These are phyloP conservation scores for Fusarium graminum DNA, from an alignment of 2,329 filamentous ascomycete genomes.

Conservation along the genomic window DNA sequence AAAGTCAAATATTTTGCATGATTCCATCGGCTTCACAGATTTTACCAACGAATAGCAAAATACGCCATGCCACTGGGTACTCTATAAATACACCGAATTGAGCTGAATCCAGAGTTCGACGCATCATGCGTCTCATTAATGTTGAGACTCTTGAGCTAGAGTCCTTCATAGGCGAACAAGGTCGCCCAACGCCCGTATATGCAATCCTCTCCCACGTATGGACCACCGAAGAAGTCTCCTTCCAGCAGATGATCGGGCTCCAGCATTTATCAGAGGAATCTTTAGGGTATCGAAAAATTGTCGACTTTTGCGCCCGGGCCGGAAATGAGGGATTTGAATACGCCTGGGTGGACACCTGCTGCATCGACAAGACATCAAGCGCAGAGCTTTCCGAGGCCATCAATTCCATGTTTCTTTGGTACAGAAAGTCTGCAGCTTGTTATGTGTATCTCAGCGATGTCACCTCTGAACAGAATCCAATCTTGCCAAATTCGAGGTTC, in stretches of 20 bases:
- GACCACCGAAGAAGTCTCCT: slow-evolving; percentile 2
- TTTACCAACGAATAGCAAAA: neutral
- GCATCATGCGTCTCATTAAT: slow-evolving; percentile 24
- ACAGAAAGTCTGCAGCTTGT: slow-evolving; percentile 10
- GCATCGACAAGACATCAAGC: slow-evolving; percentile 27
- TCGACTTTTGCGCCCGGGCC: slow-evolving; percentile 18
- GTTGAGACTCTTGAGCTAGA: slow-evolving; percentile 22
- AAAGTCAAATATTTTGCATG: neutral
- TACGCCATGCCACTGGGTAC: no score
- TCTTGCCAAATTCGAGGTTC: neutral
- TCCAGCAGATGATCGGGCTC: slow-evolving; percentile 5
- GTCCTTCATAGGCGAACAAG: slow-evolving; percentile 14
- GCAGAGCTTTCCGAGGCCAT: slow-evolving; percentile 22
- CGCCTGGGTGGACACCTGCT: slow-evolving; percentile 27
- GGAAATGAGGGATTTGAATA: slow-evolving; percentile 25
- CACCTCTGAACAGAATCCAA: neutral
- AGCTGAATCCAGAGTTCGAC: no score
- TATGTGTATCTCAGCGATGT: slow-evolving; percentile 20
- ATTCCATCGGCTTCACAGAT: neutral
- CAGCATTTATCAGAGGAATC: neutral
- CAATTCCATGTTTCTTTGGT: slow-evolving; percentile 26
- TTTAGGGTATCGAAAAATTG: slow-evolving; percentile 16
- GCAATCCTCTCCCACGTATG: slow-evolving; percentile 27
- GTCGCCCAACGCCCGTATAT: slow-evolving; percentile 10
- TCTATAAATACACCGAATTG: neutral